Evolutionary conservation across 2,329 filamentous ascomycete genomes (phyloP).

Genomic region (Fusarium sororula): DNA sequence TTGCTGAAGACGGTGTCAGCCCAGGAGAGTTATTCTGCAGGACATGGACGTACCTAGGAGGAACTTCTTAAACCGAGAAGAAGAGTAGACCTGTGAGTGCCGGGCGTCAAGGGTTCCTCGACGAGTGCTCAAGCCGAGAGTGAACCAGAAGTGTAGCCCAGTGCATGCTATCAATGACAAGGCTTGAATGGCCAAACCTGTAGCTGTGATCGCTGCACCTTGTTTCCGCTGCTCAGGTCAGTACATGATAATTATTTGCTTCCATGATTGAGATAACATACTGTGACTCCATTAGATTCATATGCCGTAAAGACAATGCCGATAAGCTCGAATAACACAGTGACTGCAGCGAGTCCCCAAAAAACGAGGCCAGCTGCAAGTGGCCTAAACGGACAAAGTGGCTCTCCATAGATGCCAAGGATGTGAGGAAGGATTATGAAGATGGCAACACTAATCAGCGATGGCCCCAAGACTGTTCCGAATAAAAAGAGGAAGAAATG

Average conservation of each 20-base stretch:
- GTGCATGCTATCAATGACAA: conserved; percentile 52
- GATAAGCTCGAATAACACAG: conserved; percentile 50
- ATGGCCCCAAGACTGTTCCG: conserved; percentile 59
- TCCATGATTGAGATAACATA: conserved; percentile 41
- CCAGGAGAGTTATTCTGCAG: background rate
- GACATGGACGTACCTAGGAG: conserved; percentile 53
- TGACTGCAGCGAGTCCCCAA: conserved; percentile 47
- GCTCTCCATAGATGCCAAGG: conserved; percentile 57
- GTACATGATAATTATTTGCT: background rate
- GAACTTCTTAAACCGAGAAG: conserved; percentile 54
- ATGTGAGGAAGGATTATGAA: conserved; percentile 58
- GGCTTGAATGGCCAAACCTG: conserved; percentile 57
- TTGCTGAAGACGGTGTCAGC: conserved; percentile 42
- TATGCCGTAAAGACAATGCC: conserved; percentile 53
- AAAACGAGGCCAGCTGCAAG: conserved; percentile 48
- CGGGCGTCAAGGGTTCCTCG: conserved; percentile 51
- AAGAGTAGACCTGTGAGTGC: conserved; percentile 53
- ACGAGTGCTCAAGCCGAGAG: conserved; percentile 50
- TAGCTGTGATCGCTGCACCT: conserved; percentile 53
- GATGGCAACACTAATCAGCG: conserved; percentile 55
- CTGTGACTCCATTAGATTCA: conserved; percentile 46
- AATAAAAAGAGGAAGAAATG: conserved; percentile 57
- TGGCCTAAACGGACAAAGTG: conserved; percentile 50
- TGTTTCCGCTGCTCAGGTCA: conserved; percentile 42
- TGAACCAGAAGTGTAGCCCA: conserved; percentile 52